Percentiles rank a stretch among this genome's conserved stretches.
Conservation (phyloP, 805 yeast genomes). For the Candida schatavii region DNA sequence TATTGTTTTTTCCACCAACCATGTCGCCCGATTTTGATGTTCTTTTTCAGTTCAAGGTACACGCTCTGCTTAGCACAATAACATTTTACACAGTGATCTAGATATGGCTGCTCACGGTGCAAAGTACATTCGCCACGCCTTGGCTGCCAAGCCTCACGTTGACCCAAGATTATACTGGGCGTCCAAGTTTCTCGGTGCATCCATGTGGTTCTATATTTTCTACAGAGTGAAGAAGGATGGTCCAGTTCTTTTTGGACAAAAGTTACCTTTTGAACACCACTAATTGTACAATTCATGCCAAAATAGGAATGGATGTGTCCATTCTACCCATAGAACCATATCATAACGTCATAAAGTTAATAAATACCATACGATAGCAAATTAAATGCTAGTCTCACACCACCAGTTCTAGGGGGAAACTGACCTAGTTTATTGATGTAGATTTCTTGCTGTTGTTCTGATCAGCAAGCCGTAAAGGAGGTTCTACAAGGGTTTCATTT, state of each 20-base stretch:
- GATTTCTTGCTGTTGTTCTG: too few species aligned
- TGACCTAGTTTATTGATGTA: too few species aligned
- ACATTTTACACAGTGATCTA: too few species aligned
- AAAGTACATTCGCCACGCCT: conserved; percentile 52
- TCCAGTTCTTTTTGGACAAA: conserved; percentile 52
- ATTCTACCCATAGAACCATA: not conserved
- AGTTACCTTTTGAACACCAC: conserved; percentile 39
- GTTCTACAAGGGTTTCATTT: too few species aligned
- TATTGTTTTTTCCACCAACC: conserved; percentile 4
- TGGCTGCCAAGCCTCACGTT: conserved; percentile 64
- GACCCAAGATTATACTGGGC: conserved; percentile 55
- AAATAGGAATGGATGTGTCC: not conserved
- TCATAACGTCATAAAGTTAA: not conserved
- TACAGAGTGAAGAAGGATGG: conserved; percentile 77
- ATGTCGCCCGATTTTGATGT: not conserved
- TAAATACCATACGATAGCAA: too few species aligned
- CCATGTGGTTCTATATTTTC: conserved; percentile 87
- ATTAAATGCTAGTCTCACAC: too few species aligned
- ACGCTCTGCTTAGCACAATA: too few species aligned
- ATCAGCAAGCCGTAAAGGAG: too few species aligned
- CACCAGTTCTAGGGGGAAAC: too few species aligned
- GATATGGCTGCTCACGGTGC: conserved; percentile 43
- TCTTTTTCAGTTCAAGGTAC: too few species aligned
- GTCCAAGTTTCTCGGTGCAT: conserved; percentile 71
- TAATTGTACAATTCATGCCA: conserved; percentile 8